Evolutionary conservation across 1,139 yeast genomes (phyloP).

Genomic region (Yamadazyma siamensis): DNA sequence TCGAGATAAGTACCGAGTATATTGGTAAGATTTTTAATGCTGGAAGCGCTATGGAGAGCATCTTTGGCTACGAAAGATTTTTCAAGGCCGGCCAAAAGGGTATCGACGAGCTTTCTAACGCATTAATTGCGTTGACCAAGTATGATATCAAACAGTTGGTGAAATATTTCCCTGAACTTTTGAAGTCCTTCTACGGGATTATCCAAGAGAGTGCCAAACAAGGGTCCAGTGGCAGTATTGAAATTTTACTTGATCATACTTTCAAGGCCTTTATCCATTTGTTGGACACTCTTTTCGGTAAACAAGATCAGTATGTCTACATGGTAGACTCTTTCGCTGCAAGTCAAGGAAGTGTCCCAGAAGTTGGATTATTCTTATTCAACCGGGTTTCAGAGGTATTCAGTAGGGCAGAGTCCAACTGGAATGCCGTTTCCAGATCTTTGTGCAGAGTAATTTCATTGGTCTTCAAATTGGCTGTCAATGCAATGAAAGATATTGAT

Average conservation of each 20-base stretch:
- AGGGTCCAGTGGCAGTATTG: slow-evolving; percentile 23
- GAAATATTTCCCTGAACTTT: slow-evolving; percentile 53
- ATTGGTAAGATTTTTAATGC: slow-evolving; percentile 68
- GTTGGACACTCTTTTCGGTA: slow-evolving; percentile 61
- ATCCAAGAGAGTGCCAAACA: slow-evolving; percentile 26
- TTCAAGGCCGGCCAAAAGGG: slow-evolving; percentile 42
- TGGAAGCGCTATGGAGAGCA: slow-evolving; percentile 54
- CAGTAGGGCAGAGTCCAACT: slow-evolving; percentile 47
- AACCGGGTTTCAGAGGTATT: slow-evolving; percentile 46
- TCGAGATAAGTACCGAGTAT: slow-evolving; percentile 62
- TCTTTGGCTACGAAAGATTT: slow-evolving; percentile 54
- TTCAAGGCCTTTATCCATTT: slow-evolving; percentile 60
- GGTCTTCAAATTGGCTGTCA: slow-evolving; percentile 41
- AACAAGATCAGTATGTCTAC: slow-evolving; percentile 60
- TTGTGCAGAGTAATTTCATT: slow-evolving; percentile 57
- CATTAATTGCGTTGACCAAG: slow-evolving; percentile 38
- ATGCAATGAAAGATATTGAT: slow-evolving; percentile 19
- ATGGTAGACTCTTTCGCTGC: slow-evolving; percentile 49
- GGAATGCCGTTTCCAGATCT: slow-evolving; percentile 65
- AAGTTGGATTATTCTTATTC: slow-evolving; percentile 51
- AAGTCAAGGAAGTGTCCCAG: slow-evolving; percentile 35
- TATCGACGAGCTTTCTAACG: slow-evolving; percentile 40
- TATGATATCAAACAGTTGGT: slow-evolving; percentile 47
- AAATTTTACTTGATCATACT: slow-evolving; percentile 33
- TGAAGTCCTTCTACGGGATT: slow-evolving; percentile 43